phyloP scores from a whole-genome alignment of 1,284 basidiomycete species.

The Ustilago xerochloae region DNA sequence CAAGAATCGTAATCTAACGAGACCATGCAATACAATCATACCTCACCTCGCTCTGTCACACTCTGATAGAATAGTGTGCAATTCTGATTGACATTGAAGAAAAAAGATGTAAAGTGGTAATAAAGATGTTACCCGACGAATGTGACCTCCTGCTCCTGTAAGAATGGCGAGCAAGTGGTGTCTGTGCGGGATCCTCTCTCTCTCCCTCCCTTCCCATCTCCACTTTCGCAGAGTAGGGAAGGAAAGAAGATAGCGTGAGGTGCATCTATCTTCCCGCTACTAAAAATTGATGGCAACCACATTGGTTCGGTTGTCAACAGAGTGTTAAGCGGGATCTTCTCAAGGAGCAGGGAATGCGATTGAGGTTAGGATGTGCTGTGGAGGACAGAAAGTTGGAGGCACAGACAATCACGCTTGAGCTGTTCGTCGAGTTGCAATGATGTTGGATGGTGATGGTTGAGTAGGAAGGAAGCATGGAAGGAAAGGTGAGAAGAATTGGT shows the following conservation, averaged over 20 bases:
- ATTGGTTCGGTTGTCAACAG: constrained; percentile 55
- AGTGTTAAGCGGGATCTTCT: constrained; percentile 47
- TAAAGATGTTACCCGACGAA: constrained; percentile 43
- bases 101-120: neutral
- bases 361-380: too few species aligned
- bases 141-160: constrained; percentile 39
- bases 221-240: neutral
- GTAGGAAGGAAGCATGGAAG: neutral
- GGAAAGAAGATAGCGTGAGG: constrained; percentile 1
- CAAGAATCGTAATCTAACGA: too few species aligned
- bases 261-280: constrained; percentile 47
- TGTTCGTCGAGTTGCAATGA: neutral
- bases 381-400: neutral
- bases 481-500: neutral
- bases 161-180: constrained; percentile 37
- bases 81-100: neutral
- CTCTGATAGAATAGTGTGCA: neutral
- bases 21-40: neutral
- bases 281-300: constrained; percentile 59
- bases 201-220: neutral
- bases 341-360: neutral
- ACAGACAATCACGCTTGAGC: neutral
- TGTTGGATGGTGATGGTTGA: neutral
- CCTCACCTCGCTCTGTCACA: neutral
- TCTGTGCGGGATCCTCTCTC: constrained; percentile 43